Evolutionary conservation across 495 filamentous ascomycete species (phyloP), one percentile per base, ranked within the genome.

Genomic region (Tetracladium marchalianum): DNA sequence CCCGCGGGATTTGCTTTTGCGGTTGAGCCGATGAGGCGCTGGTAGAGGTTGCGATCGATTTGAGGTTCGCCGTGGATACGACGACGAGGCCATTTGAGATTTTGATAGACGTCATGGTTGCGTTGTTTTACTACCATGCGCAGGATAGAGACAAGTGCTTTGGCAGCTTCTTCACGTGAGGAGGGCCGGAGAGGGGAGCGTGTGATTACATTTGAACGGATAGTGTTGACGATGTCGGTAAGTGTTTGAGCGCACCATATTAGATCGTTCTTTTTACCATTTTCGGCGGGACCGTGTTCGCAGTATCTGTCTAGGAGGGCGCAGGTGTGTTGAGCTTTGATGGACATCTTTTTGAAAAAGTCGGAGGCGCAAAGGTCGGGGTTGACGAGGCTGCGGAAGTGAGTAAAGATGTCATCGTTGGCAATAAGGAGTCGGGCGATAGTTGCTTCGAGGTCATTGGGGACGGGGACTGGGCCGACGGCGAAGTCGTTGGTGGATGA

Each of bases 81-180:
- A 13, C 43, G 53, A 19, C 52, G 41, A 8, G 46, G 36, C 38
- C 43, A 47, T 24, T 35, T 41, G 13, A 17, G 10, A 31, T 48
- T 37, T 16, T 50, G 39, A 22, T 60, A 60, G 12, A 38, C 45
- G 17, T 60, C 57, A n/a, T 54, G 24, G 35, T 60, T 57, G 12
- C 47, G 52, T 3, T 57, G 37, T 15, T 47, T 35, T 1, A 57
- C 51, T 7, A 60, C 54, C n/a, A 46, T 49, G 9, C 35, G 18
- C 11, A 60, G 49, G 36, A 60, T 60, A 5, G 33, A 32, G 1
- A 57, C 49, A 1, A 60, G 36, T 15, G 51, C 31, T 24, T 35
- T 41, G 0, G 51, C 54, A 7, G 57, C 57, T 39, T 53, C 53
- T 36, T 46, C 45, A 38, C 49, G 40, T 7, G 57, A 47, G 38